These are phyloP conservation scores for Rhizopogon rudus DNA, from an alignment of 768 basidiomycete genomes.

Conservation along the genomic window DNA sequence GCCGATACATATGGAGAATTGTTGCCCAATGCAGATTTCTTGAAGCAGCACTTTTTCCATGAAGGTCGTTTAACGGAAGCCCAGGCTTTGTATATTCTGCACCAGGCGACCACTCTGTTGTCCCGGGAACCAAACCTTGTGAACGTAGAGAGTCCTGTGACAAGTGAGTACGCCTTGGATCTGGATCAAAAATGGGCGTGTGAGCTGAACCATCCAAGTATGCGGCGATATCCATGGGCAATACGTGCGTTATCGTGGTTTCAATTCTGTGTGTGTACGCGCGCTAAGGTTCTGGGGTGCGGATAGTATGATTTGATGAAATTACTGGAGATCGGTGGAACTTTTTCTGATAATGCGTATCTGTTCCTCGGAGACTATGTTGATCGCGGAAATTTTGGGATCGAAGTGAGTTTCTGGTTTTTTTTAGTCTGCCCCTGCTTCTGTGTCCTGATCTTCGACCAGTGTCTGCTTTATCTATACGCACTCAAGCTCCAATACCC, in stretches of 20 bases:
- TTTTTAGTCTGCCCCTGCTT: neutral
- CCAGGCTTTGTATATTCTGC: conserved; percentile 81
- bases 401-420: conserved; percentile 43
- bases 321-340: conserved; percentile 92
- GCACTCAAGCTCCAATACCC: conserved; percentile 91
- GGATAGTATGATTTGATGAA: conserved; percentile 95
- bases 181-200: conserved; percentile 3
- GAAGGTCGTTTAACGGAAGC: conserved; percentile 81
- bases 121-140: conserved; percentile 81
- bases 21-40: conserved; percentile 71
- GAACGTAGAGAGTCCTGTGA: conserved; percentile 83
- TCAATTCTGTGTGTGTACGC: neutral
- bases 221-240: conserved; percentile 98
- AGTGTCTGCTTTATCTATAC: conserved; percentile 93
- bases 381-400: conserved; percentile 91
- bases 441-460: conserved; percentile 4
- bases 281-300: conserved; percentile 1
- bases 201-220: conserved; percentile 42
- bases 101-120: conserved; percentile 61
- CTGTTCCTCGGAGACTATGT: conserved; percentile 97
- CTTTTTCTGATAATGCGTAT: conserved; percentile 78
- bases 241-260: conserved; percentile 55
- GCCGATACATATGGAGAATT: conserved; percentile 43
- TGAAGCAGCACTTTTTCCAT: conserved; percentile 86
- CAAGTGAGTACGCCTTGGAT: conserved; percentile 52